Conservation (phyloP, 768 basidiomycete genomes). For the Amanita thiersii region DNA sequence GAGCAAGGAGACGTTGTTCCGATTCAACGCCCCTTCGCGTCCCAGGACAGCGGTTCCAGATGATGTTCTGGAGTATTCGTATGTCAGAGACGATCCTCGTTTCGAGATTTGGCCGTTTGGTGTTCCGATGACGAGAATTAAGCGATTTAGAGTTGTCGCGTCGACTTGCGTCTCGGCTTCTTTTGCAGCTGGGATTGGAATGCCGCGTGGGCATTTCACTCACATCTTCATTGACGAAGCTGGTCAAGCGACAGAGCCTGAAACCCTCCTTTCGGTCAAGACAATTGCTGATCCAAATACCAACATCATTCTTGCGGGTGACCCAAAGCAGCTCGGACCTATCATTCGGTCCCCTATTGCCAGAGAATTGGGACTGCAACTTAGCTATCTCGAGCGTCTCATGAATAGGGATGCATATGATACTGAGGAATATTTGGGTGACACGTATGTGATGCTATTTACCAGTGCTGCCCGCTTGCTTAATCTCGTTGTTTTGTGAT, state of each 20-base stretch:
- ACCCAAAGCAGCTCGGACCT: conserved; percentile 40
- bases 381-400: conserved; percentile 31
- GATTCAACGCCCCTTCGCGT: conserved; percentile 37
- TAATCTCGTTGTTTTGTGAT: too few relatives aligned
- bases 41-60: neutral
- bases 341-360: conserved; percentile 33
- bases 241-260: conserved; percentile 7
- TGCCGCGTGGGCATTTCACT: conserved; percentile 5
- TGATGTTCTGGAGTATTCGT: neutral
- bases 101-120: neutral
- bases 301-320: conserved; percentile 33
- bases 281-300: conserved; percentile 25
- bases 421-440: neutral
- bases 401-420: conserved; percentile 19
- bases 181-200: conserved; percentile 13
- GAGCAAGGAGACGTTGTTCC: conserved; percentile 28
- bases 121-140: conserved; percentile 1
- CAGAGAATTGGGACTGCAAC: conserved; percentile 26
- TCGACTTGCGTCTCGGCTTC: conserved; percentile 6
- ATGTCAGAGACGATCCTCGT: conserved; percentile 2
- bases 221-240: conserved; percentile 10
- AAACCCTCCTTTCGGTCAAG: conserved; percentile 18
- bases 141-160: conserved; percentile 5
- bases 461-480: too few relatives aligned
- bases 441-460: neutral